A percentile compares a stretch with the other conserved stretches of the same genome.
These are phyloP conservation scores for Metschnikowia gelsemii DNA, from an alignment of 805 yeast genomes.

Conservation along the genomic window DNA sequence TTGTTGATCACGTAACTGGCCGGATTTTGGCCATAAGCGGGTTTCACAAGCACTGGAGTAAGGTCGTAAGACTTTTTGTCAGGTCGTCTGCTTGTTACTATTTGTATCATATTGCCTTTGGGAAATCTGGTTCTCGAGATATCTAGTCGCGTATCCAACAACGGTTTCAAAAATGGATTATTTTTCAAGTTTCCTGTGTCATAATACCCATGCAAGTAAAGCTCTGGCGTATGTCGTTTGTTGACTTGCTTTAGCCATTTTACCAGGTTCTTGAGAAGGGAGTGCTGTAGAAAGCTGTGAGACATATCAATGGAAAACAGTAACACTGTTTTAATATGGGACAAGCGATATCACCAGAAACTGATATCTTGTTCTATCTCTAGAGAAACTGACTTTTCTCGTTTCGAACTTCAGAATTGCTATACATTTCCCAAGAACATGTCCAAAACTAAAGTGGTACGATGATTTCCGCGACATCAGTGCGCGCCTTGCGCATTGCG, in stretches of 20 bases:
- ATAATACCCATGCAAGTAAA: constrained; percentile 23
- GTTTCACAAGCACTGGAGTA: constrained; percentile 22
- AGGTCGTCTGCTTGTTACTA: constrained; percentile 15
- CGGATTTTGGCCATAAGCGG: constrained; percentile 20
- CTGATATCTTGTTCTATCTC: too few relatives aligned
- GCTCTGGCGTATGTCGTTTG: constrained; percentile 23
- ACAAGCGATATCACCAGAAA: too few relatives aligned
- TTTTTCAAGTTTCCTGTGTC: constrained; percentile 16
- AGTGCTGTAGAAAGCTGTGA: constrained; percentile 24
- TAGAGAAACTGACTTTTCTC: too few relatives aligned
- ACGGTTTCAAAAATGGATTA: constrained; percentile 31
- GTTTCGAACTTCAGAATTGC: too few relatives aligned
- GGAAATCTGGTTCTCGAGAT: constrained; percentile 27
- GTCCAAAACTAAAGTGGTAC: too few relatives aligned
- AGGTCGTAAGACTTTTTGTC: constrained; percentile 7
- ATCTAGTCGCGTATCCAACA: constrained; percentile 29
- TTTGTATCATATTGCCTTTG: constrained; percentile 27
- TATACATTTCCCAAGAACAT: too few relatives aligned
- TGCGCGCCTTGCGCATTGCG: too few relatives aligned
- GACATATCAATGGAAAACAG: constrained; percentile 5
- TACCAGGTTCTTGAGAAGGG: constrained; percentile 31
- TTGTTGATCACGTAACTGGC: constrained; percentile 30
- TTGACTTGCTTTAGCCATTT: constrained; percentile 26
- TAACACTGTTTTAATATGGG: too few relatives aligned
- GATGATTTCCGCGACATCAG: too few relatives aligned